These are phyloP conservation scores for Aureobasidium musti DNA, from an alignment of 2,329 filamentous ascomycete genomes.

Conservation along the genomic window DNA sequence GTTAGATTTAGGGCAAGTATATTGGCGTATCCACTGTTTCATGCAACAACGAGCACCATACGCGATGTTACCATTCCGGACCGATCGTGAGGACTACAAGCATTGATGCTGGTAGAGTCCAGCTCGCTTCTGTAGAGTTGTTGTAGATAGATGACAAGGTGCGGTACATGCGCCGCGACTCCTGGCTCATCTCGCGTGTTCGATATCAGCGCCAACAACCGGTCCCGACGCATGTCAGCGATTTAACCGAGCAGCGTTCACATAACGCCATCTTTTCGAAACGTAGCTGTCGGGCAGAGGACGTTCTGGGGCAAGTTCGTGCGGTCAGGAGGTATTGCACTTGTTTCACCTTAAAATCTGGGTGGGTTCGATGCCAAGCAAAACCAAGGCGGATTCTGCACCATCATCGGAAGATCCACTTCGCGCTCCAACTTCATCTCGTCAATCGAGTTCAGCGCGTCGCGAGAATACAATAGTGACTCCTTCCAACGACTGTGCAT, in stretches of 20 bases:
- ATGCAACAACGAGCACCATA: not conserved
- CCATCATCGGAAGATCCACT: constrained; percentile 22
- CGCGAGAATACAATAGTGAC: not conserved
- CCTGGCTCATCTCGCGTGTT: constrained; percentile 26
- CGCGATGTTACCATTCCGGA: constrained; percentile 9
- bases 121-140: constrained; percentile 23
- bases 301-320: constrained; percentile 17
- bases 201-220: not conserved
- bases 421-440: constrained; percentile 20
- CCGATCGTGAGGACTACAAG: constrained; percentile 8
- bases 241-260: constrained; percentile 19
- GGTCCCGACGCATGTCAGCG: not conserved
- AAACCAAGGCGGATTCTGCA: constrained; percentile 9
- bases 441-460: constrained; percentile 13
- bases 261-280: constrained; percentile 26
- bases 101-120: constrained; percentile 26
- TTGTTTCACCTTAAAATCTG: constrained; percentile 20
- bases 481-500: constrained; percentile 20
- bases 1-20: constrained; percentile 14
- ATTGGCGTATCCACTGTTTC: constrained; percentile 18
- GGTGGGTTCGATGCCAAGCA: constrained; percentile 14
- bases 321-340: not conserved
- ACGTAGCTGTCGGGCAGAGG: not conserved
- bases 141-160: constrained; percentile 23
- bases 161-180: constrained; percentile 10